Evolutionary conservation across 768 basidiomycete genomes (phyloP), one percentile per base, ranked within the genome.

Genomic region (Amanita thiersii): DNA sequence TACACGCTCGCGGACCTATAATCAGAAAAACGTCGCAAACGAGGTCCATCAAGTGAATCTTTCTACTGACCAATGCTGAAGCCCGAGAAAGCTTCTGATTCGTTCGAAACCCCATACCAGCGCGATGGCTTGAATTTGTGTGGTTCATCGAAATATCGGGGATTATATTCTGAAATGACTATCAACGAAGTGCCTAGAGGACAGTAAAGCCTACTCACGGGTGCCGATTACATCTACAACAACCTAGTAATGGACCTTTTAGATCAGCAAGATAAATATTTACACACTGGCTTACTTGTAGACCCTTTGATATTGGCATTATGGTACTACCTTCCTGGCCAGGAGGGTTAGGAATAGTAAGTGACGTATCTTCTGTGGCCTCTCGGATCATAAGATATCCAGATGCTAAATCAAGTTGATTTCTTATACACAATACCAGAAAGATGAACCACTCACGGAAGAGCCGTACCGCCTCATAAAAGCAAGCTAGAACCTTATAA

Each of bases 151-250:
- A 69, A 74, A 49, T 73, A 70, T 10, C 69, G 59, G 2, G 71
- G 62, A 44, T 75, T 75, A 50, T 72, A 66, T 54, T 72, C 73
- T 75, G 36, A 11, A 29, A 19, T 18, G 11, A 11, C 10, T 39
- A 34, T 40, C 14, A 37, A 11, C 29, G 39, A 15, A 14, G 33
- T 15, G 14, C 2, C 8, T 3, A 18, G 24, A 5, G 15, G 38
- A 34, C 34, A 14, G 5, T 39, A 21, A 12, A 11, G 24, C 19
- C 19, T 17, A 62, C 70, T 60, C 48, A 74, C 72, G 65, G 35
- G 72, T 55, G 45, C 70, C 72, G 43, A 75, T 47, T 65, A 72
- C 65, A 47, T 76, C 73, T 4, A 72, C 58, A 3, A 71, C 50
- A 10, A 70, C 56, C 59, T 62, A 24, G 28, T 32, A 44, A 5